These are phyloP conservation scores for Phytophthora boehmeriae DNA, from an alignment of 352 stramenopile species.

Conservation along the genomic window DNA sequence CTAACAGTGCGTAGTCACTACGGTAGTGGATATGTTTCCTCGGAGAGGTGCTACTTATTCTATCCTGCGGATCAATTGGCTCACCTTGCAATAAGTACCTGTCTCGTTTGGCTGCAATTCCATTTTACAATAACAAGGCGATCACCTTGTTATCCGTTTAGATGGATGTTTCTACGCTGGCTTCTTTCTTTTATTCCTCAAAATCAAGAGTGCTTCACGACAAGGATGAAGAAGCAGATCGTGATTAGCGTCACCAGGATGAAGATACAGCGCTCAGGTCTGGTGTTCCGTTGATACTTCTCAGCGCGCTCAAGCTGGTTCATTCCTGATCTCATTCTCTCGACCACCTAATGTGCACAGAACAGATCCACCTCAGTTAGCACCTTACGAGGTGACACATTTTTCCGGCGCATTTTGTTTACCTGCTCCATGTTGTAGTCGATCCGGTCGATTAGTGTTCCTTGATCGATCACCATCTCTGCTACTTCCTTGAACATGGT, in stretches of 20 bases:
- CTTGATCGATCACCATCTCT: conserved; percentile 85
- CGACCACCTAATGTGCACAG: conserved; percentile 47
- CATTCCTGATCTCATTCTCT: conserved; percentile 59
- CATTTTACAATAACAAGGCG: no score
- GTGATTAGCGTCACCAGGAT: conserved; percentile 65
- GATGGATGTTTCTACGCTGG: no score
- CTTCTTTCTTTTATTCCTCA: no score
- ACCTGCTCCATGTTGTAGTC: conserved; percentile 91
- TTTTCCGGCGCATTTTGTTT: not conserved
- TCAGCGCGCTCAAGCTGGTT: conserved; percentile 68
- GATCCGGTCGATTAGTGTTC: conserved; percentile 83
- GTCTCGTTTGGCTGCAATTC: no score
- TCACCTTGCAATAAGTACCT: no score
- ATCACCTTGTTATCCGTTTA: no score
- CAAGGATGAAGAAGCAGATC: conserved; percentile 67
- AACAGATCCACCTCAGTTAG: no score
- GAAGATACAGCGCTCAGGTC: conserved; percentile 77
- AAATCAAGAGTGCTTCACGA: conserved; percentile 70
- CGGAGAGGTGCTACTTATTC: no score
- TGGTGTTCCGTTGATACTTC: conserved; percentile 65
- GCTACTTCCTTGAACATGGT: conserved; percentile 84
- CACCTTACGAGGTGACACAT: not conserved
- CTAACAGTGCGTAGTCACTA: no score
- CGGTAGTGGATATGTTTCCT: no score
- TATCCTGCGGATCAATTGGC: no score